Base-by-base conservation (phyloP, 345 rosid genomes). In the Crucihimalaya himalaica region DNA sequence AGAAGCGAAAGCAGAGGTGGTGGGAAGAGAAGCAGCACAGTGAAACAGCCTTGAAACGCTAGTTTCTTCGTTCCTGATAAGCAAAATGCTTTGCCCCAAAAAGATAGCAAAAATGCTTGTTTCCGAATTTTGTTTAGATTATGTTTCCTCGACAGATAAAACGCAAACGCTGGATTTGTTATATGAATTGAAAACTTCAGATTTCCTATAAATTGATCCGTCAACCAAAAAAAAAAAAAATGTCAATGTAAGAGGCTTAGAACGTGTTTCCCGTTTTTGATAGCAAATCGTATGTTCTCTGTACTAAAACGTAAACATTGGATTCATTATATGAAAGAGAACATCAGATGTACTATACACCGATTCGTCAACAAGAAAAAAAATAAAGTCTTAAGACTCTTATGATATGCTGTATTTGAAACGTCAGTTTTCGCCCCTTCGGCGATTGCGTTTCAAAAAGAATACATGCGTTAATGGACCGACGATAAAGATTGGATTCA, bases 1-100 rank as follows among this genome's bases (percentile, higher is more conserved):
- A 66, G 64, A 63, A 32, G 76, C 14, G 27, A 72, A 53, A 56
- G 2, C 37, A 63, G 66, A 56, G 60, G 65, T 55, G 19, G 63
- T 23, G 29, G 50, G 27, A 35, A 46, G 8, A 45, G 31, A 55
- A 40, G 68, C 28, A 47, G 42, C 60, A 2, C 19, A 47, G 18
- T 25, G 40, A 52, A 63, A 63, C 19, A 52, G 48, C 18, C 15
- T 62, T 43, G 3, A 46, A 57, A 51, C 59, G 70, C 31, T 29
- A 40, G 35, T 52, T 28, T 12, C 28, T 35, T 40, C 62, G 40
- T 29, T 66, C 37, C 29, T 53, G 21, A 45, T 27, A 46, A 23
- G 2, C 57, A 63, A 32, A n/a, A 64, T 31, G 45, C 2, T 42
- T 69, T 23, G 25, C 25, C 25, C 3, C 2, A 23, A 23, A 23